Percentiles rank a stretch among this genome's conserved stretches.
phyloP scores from a whole-genome alignment of 495 filamentous ascomycete species.

The Copromyces sp. region DNA sequence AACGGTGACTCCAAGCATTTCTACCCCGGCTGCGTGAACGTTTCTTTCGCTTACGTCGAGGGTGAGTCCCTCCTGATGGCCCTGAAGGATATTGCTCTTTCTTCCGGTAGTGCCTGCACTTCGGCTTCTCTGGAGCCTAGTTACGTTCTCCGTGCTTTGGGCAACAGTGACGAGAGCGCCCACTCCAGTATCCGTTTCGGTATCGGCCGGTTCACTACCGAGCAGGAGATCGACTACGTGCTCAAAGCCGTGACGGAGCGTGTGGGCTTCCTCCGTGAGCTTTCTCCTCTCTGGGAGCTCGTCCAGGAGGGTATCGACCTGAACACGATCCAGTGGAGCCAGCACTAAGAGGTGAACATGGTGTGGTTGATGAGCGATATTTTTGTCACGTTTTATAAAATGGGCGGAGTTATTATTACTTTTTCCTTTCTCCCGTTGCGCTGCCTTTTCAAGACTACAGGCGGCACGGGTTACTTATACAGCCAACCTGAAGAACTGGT shows the following conservation, averaged over 20 bases:
- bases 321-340: conserved; percentile 96
- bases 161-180: conserved; percentile 92
- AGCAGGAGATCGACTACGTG: conserved; percentile 93
- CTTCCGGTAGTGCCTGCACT: conserved; percentile 93
- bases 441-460: neutral
- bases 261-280: conserved; percentile 83
- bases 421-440: neutral
- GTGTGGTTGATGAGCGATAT: neutral
- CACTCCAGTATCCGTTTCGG: conserved; percentile 97
- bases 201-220: conserved; percentile 93
- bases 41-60: conserved; percentile 97
- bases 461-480: neutral
- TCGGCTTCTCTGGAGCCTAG: conserved; percentile 93
- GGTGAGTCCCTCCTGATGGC: conserved; percentile 98
- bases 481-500: neutral
- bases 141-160: conserved; percentile 88
- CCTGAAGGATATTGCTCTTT: conserved; percentile 93
- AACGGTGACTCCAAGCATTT: conserved; percentile 77
- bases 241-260: conserved; percentile 85
- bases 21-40: conserved; percentile 96
- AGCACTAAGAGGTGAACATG: conserved; percentile 49
- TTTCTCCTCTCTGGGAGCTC: conserved; percentile 95
- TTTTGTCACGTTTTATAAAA: neutral
- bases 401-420: neutral
- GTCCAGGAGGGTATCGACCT: conserved; percentile 95